Percentiles rank a stretch among this genome's conserved stretches.
phyloP scores from a whole-genome alignment of 2,329 filamentous ascomycete species.

The Claviceps spartinae region DNA sequence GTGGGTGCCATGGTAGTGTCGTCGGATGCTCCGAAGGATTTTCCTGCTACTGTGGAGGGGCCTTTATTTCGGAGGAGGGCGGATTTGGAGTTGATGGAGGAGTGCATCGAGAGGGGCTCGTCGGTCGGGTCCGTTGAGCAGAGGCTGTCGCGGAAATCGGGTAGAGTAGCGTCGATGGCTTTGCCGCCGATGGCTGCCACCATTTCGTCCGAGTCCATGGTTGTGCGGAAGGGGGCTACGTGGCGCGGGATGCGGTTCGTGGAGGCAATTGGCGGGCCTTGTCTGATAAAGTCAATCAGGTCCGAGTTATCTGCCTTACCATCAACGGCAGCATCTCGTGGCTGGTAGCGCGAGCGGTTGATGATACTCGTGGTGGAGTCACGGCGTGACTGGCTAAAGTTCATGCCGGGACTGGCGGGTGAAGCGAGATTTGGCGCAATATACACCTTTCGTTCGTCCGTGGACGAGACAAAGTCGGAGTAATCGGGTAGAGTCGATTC shows the following conservation, averaged over 20 bases:
- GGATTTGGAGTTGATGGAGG: constrained; percentile 62
- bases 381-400: constrained; percentile 26
- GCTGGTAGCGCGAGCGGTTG: constrained; percentile 43
- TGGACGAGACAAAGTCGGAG: constrained; percentile 79
- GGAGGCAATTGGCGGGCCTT: constrained; percentile 55
- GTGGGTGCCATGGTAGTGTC: constrained; percentile 49
- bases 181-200: constrained; percentile 37
- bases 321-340: constrained; percentile 56
- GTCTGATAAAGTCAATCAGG: constrained; percentile 87
- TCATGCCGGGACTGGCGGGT: constrained; percentile 17
- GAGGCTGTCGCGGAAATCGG: constrained; percentile 41
- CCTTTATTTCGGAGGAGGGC: constrained; percentile 42
- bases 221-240: constrained; percentile 74
- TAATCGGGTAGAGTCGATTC: constrained; percentile 73
- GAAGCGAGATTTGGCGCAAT: constrained; percentile 22
- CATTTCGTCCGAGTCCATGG: constrained; percentile 76
- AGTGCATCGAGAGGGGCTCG: constrained; percentile 40
- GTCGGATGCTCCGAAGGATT: constrained; percentile 34
- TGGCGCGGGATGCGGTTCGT: constrained; percentile 60
- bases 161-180: constrained; percentile 43
- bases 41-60: constrained; percentile 15
- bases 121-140: constrained; percentile 45
- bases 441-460: constrained; percentile 26
- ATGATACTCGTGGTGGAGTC: constrained; percentile 23
- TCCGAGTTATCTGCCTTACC: constrained; percentile 61